Evolutionary conservation across 352 stramenopile genomes (phyloP).

Genomic region (Aphanomyces stellatus): DNA sequence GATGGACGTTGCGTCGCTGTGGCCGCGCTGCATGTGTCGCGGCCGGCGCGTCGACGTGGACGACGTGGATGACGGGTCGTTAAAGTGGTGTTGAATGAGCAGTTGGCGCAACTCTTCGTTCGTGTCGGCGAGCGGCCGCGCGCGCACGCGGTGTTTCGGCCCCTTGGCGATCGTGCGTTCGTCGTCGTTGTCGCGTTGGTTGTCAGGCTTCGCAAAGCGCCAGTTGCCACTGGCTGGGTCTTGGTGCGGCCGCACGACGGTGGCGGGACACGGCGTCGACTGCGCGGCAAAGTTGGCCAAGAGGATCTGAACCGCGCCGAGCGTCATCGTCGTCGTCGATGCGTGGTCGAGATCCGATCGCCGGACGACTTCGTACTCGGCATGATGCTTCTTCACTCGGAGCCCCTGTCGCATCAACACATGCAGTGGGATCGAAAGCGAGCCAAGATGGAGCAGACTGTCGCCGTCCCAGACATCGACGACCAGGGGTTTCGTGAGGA

Average conservation of each 20-base stretch:
- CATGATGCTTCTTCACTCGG: slow-evolving; percentile 84
- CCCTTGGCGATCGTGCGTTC: neutral
- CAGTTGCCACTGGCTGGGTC: slow-evolving; percentile 17
- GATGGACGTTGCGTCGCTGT: slow-evolving; percentile 39
- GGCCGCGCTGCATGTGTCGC: slow-evolving; percentile 11
- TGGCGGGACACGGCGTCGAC: neutral
- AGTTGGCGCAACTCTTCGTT: slow-evolving; percentile 61
- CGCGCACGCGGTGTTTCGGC: slow-evolving; percentile 61
- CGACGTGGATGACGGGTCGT: slow-evolving; percentile 23
- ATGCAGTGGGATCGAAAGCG: slow-evolving; percentile 74
- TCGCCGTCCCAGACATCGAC: slow-evolving; percentile 93
- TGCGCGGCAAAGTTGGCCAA: slow-evolving; percentile 75
- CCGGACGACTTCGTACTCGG: slow-evolving; percentile 49
- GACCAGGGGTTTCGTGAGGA: slow-evolving; percentile 74
- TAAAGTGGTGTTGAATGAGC: slow-evolving; percentile 56
- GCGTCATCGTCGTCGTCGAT: neutral
- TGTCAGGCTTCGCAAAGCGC: slow-evolving; percentile 8
- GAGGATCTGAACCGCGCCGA: slow-evolving; percentile 76
- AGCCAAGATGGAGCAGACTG: slow-evolving; percentile 83
- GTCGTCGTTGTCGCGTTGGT: neutral
- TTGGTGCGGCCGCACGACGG: slow-evolving; percentile 8
- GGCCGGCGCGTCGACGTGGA: neutral
- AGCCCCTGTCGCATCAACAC: slow-evolving; percentile 84
- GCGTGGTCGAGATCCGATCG: slow-evolving; percentile 7
- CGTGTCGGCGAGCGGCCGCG: slow-evolving; percentile 55